Percentiles rank a stretch among this genome's conserved stretches.
These are phyloP conservation scores for Colletotrichum sp. DNA, from an alignment of 2,329 filamentous ascomycete genomes.

Conservation along the genomic window DNA sequence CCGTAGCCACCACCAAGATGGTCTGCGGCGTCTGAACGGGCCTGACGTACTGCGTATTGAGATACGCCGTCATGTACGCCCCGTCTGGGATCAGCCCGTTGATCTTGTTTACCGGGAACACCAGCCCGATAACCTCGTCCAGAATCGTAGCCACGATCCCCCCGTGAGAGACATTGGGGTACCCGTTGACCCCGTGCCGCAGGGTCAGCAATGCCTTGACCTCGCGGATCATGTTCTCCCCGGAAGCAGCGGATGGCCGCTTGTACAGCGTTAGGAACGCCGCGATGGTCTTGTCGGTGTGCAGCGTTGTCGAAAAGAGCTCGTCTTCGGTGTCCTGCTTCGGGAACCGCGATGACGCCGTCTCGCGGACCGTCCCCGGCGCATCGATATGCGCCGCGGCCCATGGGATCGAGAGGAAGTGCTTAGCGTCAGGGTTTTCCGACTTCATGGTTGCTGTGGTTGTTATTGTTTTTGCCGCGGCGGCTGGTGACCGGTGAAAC, in stretches of 20 bases:
- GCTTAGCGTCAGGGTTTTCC: constrained; percentile 14
- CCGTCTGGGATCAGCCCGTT: constrained; percentile 28
- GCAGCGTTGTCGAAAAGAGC: constrained; percentile 38
- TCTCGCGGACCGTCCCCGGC: constrained; percentile 33
- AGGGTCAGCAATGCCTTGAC: constrained; percentile 36
- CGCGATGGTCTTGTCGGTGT: constrained; percentile 29
- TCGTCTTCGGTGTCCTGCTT: constrained; percentile 29
- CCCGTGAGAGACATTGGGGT: constrained; percentile 38
- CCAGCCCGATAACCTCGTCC: constrained; percentile 41
- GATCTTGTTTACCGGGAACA: constrained; percentile 41
- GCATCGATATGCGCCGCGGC: constrained; percentile 34
- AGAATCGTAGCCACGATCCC: constrained; percentile 40
- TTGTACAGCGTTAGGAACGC: constrained; percentile 41
- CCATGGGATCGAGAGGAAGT: constrained; percentile 43
- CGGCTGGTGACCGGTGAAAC: not conserved
- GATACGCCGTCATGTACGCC: constrained; percentile 36
- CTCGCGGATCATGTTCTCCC: constrained; percentile 31
- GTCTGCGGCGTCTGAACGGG: constrained; percentile 35
- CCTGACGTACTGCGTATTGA: constrained; percentile 39
- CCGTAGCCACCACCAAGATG: constrained; percentile 34
- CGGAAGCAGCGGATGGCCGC: not conserved
- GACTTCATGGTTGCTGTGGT: constrained; percentile 5
- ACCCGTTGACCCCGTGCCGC: constrained; percentile 38
- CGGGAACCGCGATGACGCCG: constrained; percentile 37
- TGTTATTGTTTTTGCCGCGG: not conserved